Evolutionary conservation across 257 asterid genomes (phyloP).

Genomic region (Fraxinus cuspidata): DNA sequence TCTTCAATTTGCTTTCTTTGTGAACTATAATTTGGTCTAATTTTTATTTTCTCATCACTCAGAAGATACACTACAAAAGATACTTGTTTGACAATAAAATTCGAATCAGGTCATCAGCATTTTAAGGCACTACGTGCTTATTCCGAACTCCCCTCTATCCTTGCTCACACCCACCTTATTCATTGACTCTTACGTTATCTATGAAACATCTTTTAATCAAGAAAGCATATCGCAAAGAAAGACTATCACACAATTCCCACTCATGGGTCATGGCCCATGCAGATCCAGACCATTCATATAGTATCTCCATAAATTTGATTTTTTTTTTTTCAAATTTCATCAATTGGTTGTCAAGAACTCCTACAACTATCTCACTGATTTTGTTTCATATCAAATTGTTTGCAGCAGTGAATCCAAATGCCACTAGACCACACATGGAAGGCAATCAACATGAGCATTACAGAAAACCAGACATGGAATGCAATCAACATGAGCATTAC

Average conservation of each 20-base stretch:
- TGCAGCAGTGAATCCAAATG: not conserved
- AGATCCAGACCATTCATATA: not conserved
- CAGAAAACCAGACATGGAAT: not conserved
- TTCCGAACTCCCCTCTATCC: not conserved
- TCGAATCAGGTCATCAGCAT: too few species aligned
- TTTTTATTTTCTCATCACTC: not conserved
- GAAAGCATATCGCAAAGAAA: not conserved
- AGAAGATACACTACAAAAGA: not conserved
- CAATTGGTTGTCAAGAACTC: not conserved
- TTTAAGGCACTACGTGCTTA: too few species aligned
- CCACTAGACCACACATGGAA: not conserved
- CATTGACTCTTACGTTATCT: not conserved
- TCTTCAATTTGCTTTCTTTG: not conserved
- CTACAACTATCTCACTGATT: not conserved
- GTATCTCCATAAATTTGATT: not conserved
- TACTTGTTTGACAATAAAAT: too few species aligned
- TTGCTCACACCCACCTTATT: not conserved
- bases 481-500: not conserved
- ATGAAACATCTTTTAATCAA: not conserved
- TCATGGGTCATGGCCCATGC: not conserved
- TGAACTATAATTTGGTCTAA: not conserved
- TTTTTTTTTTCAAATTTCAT: not conserved
- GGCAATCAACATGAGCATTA: slow-evolving; percentile 1
- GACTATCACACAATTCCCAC: not conserved
- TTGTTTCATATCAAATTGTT: not conserved